A percentile compares a stretch with the other conserved stretches of the same genome.
phyloP scores from a whole-genome alignment of 495 filamentous ascomycete genomes.

The Hypomontagnella submonticulosa region DNA sequence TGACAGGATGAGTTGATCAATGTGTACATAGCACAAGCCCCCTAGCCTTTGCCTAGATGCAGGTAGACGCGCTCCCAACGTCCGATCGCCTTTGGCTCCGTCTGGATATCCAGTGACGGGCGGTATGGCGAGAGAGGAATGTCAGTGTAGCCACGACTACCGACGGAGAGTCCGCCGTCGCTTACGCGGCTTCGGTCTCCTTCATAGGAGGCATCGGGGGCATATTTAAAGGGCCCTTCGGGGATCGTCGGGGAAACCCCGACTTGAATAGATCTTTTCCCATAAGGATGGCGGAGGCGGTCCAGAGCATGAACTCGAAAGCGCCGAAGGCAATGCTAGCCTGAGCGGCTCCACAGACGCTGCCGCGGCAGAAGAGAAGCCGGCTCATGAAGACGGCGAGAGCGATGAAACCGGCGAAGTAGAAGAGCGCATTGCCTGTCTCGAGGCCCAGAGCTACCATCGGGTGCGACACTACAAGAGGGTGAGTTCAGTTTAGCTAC shows the following conservation, averaged over 20 bases:
- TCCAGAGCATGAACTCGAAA: constrained; percentile 59
- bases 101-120: constrained; percentile 32
- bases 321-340: constrained; percentile 60
- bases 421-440: constrained; percentile 76
- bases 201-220: constrained; percentile 47
- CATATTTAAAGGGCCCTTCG: constrained; percentile 38
- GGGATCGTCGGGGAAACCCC: constrained; percentile 38
- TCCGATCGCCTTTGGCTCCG: constrained; percentile 22
- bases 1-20: not conserved
- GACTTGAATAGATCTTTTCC: constrained; percentile 52
- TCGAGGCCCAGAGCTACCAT: constrained; percentile 71
- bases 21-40: constrained; percentile 1
- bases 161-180: constrained; percentile 17
- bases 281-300: constrained; percentile 48
- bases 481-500: constrained; percentile 8
- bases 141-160: constrained; percentile 38
- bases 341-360: constrained; percentile 60
- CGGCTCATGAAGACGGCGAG: constrained; percentile 71
- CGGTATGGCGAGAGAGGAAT: constrained; percentile 46
- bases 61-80: constrained; percentile 38
- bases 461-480: constrained; percentile 63
- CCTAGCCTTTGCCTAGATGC: constrained; percentile 30
- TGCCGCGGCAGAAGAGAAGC: constrained; percentile 63
- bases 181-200: constrained; percentile 45
- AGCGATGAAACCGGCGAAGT: constrained; percentile 83